Conservation (phyloP, 2,329 filamentous ascomycete genomes). For the Aspergillus novofumigatus region DNA sequence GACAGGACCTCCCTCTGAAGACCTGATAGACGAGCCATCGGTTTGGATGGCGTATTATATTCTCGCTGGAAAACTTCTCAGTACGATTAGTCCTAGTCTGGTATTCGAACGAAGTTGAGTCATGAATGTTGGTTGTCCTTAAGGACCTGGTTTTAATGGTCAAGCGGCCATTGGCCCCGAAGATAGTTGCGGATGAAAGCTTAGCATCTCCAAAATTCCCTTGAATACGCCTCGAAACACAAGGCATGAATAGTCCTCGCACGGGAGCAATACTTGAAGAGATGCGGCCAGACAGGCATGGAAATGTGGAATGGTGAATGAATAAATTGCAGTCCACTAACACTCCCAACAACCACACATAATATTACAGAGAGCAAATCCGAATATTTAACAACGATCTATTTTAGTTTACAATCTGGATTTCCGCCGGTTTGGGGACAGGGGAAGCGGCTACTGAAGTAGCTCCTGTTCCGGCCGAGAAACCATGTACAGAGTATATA, state of each 20-base stretch:
- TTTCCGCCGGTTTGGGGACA: conserved; percentile 16
- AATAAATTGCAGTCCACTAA: too few species aligned
- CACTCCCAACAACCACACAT: too few species aligned
- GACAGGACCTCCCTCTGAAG: conserved; percentile 84
- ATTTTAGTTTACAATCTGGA: background rate
- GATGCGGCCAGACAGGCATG: background rate
- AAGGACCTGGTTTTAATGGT: background rate
- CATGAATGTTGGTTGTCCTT: background rate
- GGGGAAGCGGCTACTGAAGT: background rate
- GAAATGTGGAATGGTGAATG: background rate
- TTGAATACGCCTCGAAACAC: background rate
- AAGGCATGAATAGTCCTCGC: background rate
- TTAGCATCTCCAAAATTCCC: background rate
- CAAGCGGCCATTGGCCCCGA: background rate
- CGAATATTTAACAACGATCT: background rate
- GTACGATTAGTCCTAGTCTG: background rate
- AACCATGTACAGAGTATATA: background rate
- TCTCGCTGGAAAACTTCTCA: background rate
- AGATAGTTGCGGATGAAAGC: background rate
- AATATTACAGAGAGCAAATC: background rate
- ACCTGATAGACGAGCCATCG: conserved; percentile 62
- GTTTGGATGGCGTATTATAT: conserved; percentile 2
- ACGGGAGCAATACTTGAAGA: background rate
- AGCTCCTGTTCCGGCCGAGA: conserved; percentile 27
- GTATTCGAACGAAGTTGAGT: background rate